Conservation (phyloP, 768 basidiomycete genomes). For the Suillus alpinus region DNA sequence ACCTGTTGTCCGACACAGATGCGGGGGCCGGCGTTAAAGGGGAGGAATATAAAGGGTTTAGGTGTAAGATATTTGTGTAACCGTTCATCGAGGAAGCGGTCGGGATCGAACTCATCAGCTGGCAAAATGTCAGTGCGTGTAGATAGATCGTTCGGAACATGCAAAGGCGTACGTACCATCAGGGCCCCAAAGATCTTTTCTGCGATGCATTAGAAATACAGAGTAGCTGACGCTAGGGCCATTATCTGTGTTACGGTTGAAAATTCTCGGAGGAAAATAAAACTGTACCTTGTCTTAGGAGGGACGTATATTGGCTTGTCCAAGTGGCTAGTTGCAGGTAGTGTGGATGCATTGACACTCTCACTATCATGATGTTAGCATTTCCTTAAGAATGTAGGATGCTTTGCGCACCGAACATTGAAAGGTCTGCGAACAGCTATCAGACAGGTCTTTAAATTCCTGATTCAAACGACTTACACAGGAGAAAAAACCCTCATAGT, state of each 20-base stretch:
- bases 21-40: constrained; percentile 56
- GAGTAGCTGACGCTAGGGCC: constrained; percentile 36
- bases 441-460: background rate
- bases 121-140: background rate
- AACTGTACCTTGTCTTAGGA: constrained; percentile 39
- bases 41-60: constrained; percentile 70
- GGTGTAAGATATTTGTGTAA: constrained; percentile 58
- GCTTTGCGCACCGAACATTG: constrained; percentile 40
- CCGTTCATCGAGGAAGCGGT: constrained; percentile 66
- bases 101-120: constrained; percentile 71
- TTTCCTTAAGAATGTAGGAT: background rate
- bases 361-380: constrained; percentile 31
- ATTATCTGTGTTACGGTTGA: background rate
- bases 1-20: constrained; percentile 64
- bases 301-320: constrained; percentile 28
- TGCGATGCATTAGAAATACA: constrained; percentile 63
- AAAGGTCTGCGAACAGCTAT: constrained; percentile 35
- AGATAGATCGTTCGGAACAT: background rate
- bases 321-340: constrained; percentile 30
- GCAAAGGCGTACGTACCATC: constrained; percentile 43
- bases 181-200: constrained; percentile 68
- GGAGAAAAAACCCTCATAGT: constrained; percentile 55
- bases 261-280: constrained; percentile 1
- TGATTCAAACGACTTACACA: constrained; percentile 27
- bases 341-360: constrained; percentile 45